Conservation (phyloP, 805 yeast species). For the Ogataea siamensis region DNA sequence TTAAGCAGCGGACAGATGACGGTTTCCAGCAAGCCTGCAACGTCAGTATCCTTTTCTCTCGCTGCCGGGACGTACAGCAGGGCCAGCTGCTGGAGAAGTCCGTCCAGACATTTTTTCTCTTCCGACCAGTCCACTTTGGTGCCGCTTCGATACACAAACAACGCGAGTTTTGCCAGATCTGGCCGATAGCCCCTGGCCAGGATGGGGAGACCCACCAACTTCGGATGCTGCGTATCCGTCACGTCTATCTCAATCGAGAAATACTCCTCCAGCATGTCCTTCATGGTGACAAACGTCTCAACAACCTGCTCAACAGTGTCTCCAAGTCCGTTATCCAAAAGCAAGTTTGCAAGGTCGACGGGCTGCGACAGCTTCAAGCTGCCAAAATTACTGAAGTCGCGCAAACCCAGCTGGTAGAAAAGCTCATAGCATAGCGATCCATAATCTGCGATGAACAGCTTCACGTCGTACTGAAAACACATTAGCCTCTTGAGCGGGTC, state of each 20-base stretch:
- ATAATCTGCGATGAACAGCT: conserved; percentile 76
- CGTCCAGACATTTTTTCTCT: conserved; percentile 68
- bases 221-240: conserved; percentile 34
- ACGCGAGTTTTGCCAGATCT: conserved; percentile 57
- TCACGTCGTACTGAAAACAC: conserved; percentile 82
- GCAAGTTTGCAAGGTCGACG: conserved; percentile 36
- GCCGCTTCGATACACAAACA: conserved; percentile 63
- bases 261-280: conserved; percentile 79
- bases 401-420: conserved; percentile 76
- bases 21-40: conserved; percentile 47
- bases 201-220: conserved; percentile 60
- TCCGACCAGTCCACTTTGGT: conserved; percentile 58
- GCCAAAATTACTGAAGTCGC: conserved; percentile 84
- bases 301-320: conserved; percentile 17
- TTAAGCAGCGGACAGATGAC: conserved; percentile 65
- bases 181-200: conserved; percentile 66
- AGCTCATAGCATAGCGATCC: conserved; percentile 63
- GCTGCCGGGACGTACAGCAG: conserved; percentile 64
- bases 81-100: conserved; percentile 66
- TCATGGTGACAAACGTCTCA: conserved; percentile 41
- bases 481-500: conserved; percentile 68
- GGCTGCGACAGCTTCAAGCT: conserved; percentile 38
- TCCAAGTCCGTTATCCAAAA: conserved; percentile 37
- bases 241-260: conserved; percentile 51
- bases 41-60: conserved; percentile 28